A percentile compares a stretch with the other conserved stretches of the same genome.
These are phyloP conservation scores for Arachnomyces sp. DNA, from an alignment of 2,329 filamentous ascomycete species.

Conservation along the genomic window DNA sequence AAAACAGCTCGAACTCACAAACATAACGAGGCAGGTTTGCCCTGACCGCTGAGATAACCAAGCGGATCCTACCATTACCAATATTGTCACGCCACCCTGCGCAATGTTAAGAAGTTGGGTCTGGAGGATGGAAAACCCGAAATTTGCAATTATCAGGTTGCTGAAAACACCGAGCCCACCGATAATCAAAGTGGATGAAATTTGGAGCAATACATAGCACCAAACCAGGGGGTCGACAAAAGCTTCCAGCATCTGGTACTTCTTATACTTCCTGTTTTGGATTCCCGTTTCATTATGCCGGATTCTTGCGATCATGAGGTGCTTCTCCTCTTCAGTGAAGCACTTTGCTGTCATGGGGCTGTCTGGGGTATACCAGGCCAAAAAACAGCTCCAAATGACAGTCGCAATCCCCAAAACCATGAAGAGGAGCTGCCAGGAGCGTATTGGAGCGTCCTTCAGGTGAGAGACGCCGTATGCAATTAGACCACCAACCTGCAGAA, in stretches of 20 bases:
- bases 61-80: slow-evolving; percentile 54
- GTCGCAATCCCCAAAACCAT: slow-evolving; percentile 49
- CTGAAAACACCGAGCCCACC: slow-evolving; percentile 31
- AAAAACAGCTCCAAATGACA: slow-evolving; percentile 33
- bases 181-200: slow-evolving; percentile 52
- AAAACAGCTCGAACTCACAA: too few relatives aligned
- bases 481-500: slow-evolving; percentile 52
- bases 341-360: slow-evolving; percentile 59
- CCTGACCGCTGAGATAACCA: slow-evolving; percentile 56
- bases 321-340: slow-evolving; percentile 54
- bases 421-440: slow-evolving; percentile 58
- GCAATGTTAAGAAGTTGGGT: slow-evolving; percentile 66
- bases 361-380: slow-evolving; percentile 52
- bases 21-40: slow-evolving; percentile 50
- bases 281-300: slow-evolving; percentile 50
- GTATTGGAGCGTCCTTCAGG: slow-evolving; percentile 43
- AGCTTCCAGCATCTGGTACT: slow-evolving; percentile 44
- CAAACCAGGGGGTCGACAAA: slow-evolving; percentile 50
- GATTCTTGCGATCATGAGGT: slow-evolving; percentile 49
- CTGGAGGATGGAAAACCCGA: slow-evolving; percentile 55
- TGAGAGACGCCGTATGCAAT: slow-evolving; percentile 44
- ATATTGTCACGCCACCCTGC: slow-evolving; percentile 61
- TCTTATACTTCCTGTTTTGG: slow-evolving; percentile 45
- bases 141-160: slow-evolving; percentile 54
- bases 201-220: slow-evolving; percentile 51